These are phyloP conservation scores for Heterobasidion parviporum DNA, from an alignment of 1,284 basidiomycete species.

Conservation along the genomic window DNA sequence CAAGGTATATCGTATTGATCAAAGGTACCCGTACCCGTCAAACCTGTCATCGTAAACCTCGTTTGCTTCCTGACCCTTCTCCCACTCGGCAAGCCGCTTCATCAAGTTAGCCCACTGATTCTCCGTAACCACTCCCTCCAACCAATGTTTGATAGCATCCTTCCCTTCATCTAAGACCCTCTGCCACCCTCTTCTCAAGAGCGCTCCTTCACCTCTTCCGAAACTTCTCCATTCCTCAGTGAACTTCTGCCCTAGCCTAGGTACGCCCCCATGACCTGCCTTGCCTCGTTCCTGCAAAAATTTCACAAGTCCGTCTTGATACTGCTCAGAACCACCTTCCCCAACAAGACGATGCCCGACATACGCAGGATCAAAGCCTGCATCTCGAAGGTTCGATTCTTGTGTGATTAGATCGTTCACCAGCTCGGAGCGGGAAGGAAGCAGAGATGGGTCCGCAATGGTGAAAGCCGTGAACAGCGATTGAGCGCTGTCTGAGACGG, in stretches of 20 bases:
- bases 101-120: slow-evolving; percentile 43
- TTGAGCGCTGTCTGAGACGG: slow-evolving; percentile 44
- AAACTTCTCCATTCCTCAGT: slow-evolving; percentile 42
- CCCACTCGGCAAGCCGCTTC: slow-evolving; percentile 36
- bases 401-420: slow-evolving; percentile 30
- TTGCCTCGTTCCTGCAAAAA: slow-evolving; percentile 28
- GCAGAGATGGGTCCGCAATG: slow-evolving; percentile 31
- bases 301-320: slow-evolving; percentile 39
- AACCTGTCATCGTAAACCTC: not conserved
- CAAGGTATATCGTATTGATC: too few species aligned
- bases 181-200: slow-evolving; percentile 36
- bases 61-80: slow-evolving; percentile 32
- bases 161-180: slow-evolving; percentile 31
- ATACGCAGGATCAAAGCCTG: slow-evolving; percentile 40
- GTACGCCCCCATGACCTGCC: slow-evolving; percentile 26
- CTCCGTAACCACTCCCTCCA: slow-evolving; percentile 28
- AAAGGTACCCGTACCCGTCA: too few species aligned
- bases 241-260: slow-evolving; percentile 31
- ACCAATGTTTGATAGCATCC: slow-evolving; percentile 21
- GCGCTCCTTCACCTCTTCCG: slow-evolving; percentile 19
- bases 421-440: slow-evolving; percentile 31
- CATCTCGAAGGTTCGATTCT: slow-evolving; percentile 28
- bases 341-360: slow-evolving; percentile 35
- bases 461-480: slow-evolving; percentile 36
- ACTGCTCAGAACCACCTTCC: slow-evolving; percentile 30